These are phyloP conservation scores for Halophytophthora batemanensis DNA, from an alignment of 352 stramenopile species.

Conservation along the genomic window DNA sequence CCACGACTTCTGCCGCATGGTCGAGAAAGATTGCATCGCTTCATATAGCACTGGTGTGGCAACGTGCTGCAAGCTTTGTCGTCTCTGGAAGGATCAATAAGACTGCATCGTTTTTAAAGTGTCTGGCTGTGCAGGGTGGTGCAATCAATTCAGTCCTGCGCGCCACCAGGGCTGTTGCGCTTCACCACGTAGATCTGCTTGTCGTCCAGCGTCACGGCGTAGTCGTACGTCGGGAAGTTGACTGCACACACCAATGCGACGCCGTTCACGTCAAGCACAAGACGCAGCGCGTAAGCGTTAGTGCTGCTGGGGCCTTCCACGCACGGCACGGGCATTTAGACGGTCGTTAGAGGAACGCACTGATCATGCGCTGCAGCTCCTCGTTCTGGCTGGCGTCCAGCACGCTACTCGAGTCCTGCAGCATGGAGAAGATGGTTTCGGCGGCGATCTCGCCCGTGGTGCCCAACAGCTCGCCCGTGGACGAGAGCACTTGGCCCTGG, in stretches of 20 bases:
- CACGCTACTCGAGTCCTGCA: conserved; percentile 61
- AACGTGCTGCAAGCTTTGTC: too few relatives aligned
- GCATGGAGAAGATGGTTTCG: conserved; percentile 64
- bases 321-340: neutral
- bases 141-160: neutral
- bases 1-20: neutral
- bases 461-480: conserved; percentile 56
- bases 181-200: conserved; percentile 78
- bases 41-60: too few relatives aligned
- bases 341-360: conserved; percentile 20
- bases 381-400: conserved; percentile 56
- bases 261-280: conserved; percentile 6
- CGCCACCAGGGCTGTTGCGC: conserved; percentile 34
- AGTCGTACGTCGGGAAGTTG: conserved; percentile 64
- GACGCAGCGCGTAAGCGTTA: neutral
- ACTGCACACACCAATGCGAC: conserved; percentile 33
- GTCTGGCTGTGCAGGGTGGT: neutral
- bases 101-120: conserved; percentile 2
- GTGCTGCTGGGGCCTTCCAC: too few relatives aligned
- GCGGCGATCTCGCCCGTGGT: conserved; percentile 45
- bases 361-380: conserved; percentile 57
- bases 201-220: conserved; percentile 59
- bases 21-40: too few relatives aligned
- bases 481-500: conserved; percentile 55
- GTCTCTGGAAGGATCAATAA: neutral